These are phyloP conservation scores for Fusarium penzigii DNA, from an alignment of 2,329 filamentous ascomycete species.

Conservation along the genomic window DNA sequence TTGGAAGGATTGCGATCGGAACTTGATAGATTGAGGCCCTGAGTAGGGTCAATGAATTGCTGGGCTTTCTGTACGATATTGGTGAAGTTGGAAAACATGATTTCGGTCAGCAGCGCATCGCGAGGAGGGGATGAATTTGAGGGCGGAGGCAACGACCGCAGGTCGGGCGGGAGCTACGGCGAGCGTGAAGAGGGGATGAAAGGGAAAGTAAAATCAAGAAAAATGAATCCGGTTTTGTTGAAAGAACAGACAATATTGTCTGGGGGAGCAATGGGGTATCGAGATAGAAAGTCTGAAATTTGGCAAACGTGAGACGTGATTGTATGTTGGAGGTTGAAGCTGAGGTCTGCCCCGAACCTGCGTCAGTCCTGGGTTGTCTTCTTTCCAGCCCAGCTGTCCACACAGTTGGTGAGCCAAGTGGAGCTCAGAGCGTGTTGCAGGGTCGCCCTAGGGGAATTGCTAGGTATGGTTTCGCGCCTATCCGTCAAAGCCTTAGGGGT, in stretches of 20 bases:
- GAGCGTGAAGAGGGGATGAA: background rate
- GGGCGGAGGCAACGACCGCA: constrained; percentile 13
- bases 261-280: background rate
- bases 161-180: constrained; percentile 11
- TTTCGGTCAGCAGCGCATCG: constrained; percentile 43
- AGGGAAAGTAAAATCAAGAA: background rate
- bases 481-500: background rate
- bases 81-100: constrained; percentile 63
- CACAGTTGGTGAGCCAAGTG: background rate
- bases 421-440: background rate
- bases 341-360: background rate
- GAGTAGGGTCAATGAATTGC: constrained; percentile 88
- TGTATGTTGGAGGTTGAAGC: background rate
- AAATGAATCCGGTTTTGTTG: background rate
- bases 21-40: constrained; percentile 70
- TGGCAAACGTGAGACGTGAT: background rate
- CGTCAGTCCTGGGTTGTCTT: background rate
- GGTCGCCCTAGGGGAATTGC: background rate
- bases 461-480: background rate
- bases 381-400: background rate
- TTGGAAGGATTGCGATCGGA: constrained; percentile 85
- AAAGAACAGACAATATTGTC: background rate
- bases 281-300: constrained; percentile 1
- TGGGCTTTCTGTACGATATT: constrained; percentile 95
- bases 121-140: constrained; percentile 26